Evolutionary conservation across 805 yeast genomes (phyloP).

Genomic region (Nakazawaea ernobii): DNA sequence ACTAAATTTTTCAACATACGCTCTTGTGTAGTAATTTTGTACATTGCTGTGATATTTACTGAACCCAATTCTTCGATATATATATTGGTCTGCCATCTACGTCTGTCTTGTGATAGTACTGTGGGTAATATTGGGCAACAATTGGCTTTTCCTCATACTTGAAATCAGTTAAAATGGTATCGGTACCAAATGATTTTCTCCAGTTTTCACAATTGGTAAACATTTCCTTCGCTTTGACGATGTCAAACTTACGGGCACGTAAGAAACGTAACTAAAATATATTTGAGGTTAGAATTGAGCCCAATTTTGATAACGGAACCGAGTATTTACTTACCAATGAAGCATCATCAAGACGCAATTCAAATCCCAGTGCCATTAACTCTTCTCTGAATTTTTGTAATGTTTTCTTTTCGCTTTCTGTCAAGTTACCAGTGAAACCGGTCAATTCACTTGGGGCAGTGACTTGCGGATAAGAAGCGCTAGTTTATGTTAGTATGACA

Average conservation of each 20-base stretch:
- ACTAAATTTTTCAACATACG: slow-evolving; percentile 94
- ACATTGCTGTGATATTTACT: slow-evolving; percentile 86
- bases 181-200: slow-evolving; percentile 83
- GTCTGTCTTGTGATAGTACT: slow-evolving; percentile 95
- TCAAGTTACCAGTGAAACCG: slow-evolving; percentile 80
- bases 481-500: slow-evolving; percentile 12
- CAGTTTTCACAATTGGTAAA: slow-evolving; percentile 82
- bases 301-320: not conserved
- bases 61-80: slow-evolving; percentile 88
- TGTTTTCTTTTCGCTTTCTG: slow-evolving; percentile 58
- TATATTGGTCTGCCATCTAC: slow-evolving; percentile 96
- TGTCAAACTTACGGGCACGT: slow-evolving; percentile 92
- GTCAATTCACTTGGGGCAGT: slow-evolving; percentile 55
- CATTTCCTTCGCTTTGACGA: slow-evolving; percentile 76
- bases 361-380: slow-evolving; percentile 60
- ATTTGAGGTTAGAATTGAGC: not conserved
- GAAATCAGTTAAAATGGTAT: slow-evolving; percentile 82
- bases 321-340: slow-evolving; percentile 38
- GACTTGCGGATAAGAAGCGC: slow-evolving; percentile 64
- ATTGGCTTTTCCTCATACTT: slow-evolving; percentile 88
- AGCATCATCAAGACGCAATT: slow-evolving; percentile 82
- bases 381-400: slow-evolving; percentile 53
- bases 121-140: slow-evolving; percentile 90
- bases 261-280: slow-evolving; percentile 58
- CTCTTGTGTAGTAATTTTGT: slow-evolving; percentile 89